Evolutionary conservation across 108 stramenopile species (phyloP), one percentile per base, ranked within the genome.

Genomic region (Pseudonitzschia delicatissima): DNA sequence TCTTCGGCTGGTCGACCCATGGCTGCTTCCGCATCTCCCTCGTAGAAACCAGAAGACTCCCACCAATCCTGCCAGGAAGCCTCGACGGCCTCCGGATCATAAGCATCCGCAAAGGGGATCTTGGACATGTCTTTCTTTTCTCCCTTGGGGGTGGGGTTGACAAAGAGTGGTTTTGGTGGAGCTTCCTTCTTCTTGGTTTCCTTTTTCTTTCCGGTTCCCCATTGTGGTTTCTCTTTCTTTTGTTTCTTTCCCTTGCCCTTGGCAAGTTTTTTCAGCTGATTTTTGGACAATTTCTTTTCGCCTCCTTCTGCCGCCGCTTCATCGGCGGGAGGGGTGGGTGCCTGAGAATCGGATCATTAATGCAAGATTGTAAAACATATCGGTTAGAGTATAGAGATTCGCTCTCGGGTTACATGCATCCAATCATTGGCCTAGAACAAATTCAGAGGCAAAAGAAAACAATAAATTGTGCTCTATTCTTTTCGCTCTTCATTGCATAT

Each of bases 1-100:
- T 95, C 95, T n/a, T 85, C 80, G 18, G 40, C 35, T 15, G 77
- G 66, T 66, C 75, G 73, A 5, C 78, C 84, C 68, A 72, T 70
- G 45, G 94, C 96, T 11, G 26, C 58, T 25, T 74, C 66, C 0
- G 92, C 81, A 76, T 97, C 95, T 64, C 93, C 91, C 36, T 85
- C 68, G 81, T 97, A 98, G 74, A 80, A 98, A 44, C 95, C 96
- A 51, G 67, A 62, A 31, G 82, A 79, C 79, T 98, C 96, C 98
- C 98, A 99, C 97, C 97, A 99, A 69, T 96, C 96, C 71, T 97
- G 96, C 99, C 99, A 99, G 9, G 96, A 92, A 25, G 95, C 93
- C 82, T 99, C 99, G 26, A 99, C 99, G 13, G 91, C 94, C 17
- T 57, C 31, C 5, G 99, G 99, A 62, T 97, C 88, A 71, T 99